Evolutionary conservation across 1,139 yeast genomes (phyloP).

Genomic region (Hyphopichia fennica): DNA sequence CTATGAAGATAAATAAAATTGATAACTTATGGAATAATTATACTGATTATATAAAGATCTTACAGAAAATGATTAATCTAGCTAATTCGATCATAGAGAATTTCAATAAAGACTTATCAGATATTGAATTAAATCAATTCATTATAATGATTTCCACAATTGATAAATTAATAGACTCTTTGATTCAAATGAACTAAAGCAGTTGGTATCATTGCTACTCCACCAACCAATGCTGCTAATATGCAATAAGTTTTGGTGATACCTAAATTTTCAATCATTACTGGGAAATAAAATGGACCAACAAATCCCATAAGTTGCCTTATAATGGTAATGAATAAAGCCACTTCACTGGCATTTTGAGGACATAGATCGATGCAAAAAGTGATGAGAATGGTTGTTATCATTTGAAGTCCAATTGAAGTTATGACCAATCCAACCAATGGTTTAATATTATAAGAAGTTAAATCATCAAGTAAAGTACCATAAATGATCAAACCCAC

Average conservation of each 20-base stretch:
- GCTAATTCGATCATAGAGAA: constrained; percentile 10
- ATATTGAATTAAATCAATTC: constrained; percentile 8
- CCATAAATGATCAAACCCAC: no score
- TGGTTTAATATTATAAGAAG: no score
- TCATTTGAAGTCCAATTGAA: no score
- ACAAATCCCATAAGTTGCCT: no score
- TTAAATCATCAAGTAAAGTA: no score
- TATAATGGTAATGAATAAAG: no score
- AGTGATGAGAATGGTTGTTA: no score
- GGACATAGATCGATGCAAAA: no score
- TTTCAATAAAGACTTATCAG: constrained; percentile 6
- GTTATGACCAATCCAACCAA: no score
- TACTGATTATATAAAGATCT: constrained; percentile 10
- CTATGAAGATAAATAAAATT: constrained; percentile 10
- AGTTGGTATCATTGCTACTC: constrained; percentile 1
- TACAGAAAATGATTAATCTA: constrained; percentile 11
- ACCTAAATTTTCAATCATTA: constrained; percentile 15
- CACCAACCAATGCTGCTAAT: constrained; percentile 15
- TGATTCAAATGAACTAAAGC: no score
- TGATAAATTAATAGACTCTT: constrained; percentile 3
- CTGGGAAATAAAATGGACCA: no score
- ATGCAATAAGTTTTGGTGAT: constrained; percentile 15
- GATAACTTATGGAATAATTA: constrained; percentile 16
- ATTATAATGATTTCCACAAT: constrained; percentile 11
- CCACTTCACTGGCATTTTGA: no score